These are phyloP conservation scores for Dentipellis sp. DNA, from an alignment of 768 basidiomycete genomes.

Conservation along the genomic window DNA sequence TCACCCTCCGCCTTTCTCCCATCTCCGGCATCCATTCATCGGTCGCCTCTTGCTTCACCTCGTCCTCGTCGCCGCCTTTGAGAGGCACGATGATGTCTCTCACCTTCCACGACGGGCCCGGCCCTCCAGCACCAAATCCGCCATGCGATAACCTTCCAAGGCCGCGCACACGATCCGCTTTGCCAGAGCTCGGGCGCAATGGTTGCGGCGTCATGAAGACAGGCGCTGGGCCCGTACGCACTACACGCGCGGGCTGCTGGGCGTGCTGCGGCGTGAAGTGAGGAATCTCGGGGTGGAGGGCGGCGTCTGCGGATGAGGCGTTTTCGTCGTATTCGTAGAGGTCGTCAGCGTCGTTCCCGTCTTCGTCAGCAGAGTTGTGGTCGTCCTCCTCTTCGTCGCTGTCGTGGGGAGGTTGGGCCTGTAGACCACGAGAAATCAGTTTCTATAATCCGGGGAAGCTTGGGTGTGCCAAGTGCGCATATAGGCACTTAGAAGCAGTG, in stretches of 20 bases:
- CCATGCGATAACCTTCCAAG: slow-evolving; percentile 7
- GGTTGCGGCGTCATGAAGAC: slow-evolving; percentile 54
- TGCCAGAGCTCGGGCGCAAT: slow-evolving; percentile 10
- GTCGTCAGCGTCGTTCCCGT: slow-evolving; percentile 13
- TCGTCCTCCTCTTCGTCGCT: slow-evolving; percentile 17
- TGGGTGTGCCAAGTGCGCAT: neutral
- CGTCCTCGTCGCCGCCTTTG: slow-evolving; percentile 11
- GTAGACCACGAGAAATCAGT: slow-evolving; percentile 6
- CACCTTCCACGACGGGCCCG: slow-evolving; percentile 46
- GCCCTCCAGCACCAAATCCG: slow-evolving; percentile 27
- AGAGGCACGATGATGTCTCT: slow-evolving; percentile 42
- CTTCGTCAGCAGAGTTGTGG: slow-evolving; percentile 5
- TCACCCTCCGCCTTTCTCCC: slow-evolving; percentile 19
- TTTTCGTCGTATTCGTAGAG: slow-evolving; percentile 5
- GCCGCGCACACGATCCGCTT: slow-evolving; percentile 10
- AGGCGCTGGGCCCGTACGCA: slow-evolving; percentile 19
- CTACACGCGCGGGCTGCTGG: slow-evolving; percentile 21
- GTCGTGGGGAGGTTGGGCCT: slow-evolving; percentile 16
- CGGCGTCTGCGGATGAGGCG: neutral
- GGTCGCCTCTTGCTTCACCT: neutral
- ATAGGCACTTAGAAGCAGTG: neutral
- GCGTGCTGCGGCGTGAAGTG: slow-evolving; percentile 17
- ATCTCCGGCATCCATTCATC: neutral
- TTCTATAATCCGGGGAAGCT: neutral
- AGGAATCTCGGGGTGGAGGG: neutral